phyloP scores from a whole-genome alignment of 805 yeast genomes.

The Yarrowia sp. region DNA sequence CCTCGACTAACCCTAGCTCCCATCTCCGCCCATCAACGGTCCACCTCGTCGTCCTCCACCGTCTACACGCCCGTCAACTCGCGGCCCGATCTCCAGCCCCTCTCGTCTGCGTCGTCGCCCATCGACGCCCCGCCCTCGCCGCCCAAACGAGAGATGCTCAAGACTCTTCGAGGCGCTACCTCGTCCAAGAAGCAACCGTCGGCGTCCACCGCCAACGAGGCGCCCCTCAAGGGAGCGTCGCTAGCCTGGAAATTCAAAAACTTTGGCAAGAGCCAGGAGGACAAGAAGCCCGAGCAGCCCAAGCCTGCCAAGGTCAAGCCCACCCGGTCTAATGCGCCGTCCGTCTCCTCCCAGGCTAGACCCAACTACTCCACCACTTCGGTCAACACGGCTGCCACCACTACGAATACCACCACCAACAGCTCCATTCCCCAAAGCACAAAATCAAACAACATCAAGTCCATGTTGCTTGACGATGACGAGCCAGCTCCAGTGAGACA shows the following conservation, averaged over 20 bases:
- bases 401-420: not conserved
- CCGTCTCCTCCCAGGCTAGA: constrained; percentile 1
- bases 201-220: constrained; percentile 26
- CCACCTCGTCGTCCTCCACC: constrained; percentile 35
- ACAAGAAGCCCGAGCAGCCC: constrained; percentile 22
- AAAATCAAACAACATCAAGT: constrained; percentile 26
- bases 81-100: constrained; percentile 36
- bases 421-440: constrained; percentile 23
- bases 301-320: constrained; percentile 30
- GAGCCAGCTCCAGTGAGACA: constrained; percentile 12
- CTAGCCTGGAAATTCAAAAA: constrained; percentile 35
- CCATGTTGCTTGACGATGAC: constrained; percentile 24
- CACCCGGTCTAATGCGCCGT: constrained; percentile 26
- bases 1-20: constrained; percentile 36
- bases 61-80: constrained; percentile 37
- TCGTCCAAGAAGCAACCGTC: constrained; percentile 35
- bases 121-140: constrained; percentile 37
- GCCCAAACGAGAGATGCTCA: constrained; percentile 40
- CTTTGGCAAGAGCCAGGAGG: constrained; percentile 35
- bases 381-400: not conserved
- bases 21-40: constrained; percentile 32
- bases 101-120: constrained; percentile 36
- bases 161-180: constrained; percentile 38
- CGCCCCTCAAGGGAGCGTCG: constrained; percentile 38
- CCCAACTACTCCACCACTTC: constrained; percentile 21